phyloP scores from a whole-genome alignment of 2,329 filamentous ascomycete species.

The Pseudogymnoascus sp. region DNA sequence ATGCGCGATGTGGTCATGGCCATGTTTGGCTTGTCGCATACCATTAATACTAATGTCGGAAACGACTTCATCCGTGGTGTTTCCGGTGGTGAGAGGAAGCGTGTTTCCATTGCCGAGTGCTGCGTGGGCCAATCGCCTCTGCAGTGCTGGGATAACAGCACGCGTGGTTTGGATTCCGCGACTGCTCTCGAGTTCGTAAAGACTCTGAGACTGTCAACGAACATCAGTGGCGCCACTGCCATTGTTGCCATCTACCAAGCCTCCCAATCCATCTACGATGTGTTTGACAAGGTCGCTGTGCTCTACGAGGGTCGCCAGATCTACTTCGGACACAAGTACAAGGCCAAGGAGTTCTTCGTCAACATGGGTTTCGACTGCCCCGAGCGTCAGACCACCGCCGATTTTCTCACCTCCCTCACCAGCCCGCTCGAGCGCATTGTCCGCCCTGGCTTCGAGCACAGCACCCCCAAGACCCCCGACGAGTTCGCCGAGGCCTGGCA shows the following conservation, averaged over 20 bases:
- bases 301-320: constrained; percentile 64
- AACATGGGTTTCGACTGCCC: constrained; percentile 68
- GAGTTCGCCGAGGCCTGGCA: constrained; percentile 48
- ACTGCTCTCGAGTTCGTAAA: constrained; percentile 69
- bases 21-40: constrained; percentile 64
- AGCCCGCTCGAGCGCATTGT: constrained; percentile 51
- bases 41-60: constrained; percentile 64
- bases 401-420: constrained; percentile 73
- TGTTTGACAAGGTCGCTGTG: constrained; percentile 63
- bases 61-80: constrained; percentile 64
- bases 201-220: constrained; percentile 56
- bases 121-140: constrained; percentile 50
- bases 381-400: constrained; percentile 45
- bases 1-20: constrained; percentile 55
- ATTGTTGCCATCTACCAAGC: constrained; percentile 68
- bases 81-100: constrained; percentile 66
- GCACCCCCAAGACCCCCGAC: constrained; percentile 46
- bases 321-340: constrained; percentile 58
- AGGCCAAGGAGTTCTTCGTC: constrained; percentile 62
- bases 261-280: constrained; percentile 58
- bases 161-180: constrained; percentile 64
- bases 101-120: constrained; percentile 76
- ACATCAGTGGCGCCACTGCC: constrained; percentile 55
- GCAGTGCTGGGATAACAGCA: constrained; percentile 73
- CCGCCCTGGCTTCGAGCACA: constrained; percentile 48